Conservation (phyloP, 2,329 filamentous ascomycete genomes). For the Pestalotiopsis sp. region DNA sequence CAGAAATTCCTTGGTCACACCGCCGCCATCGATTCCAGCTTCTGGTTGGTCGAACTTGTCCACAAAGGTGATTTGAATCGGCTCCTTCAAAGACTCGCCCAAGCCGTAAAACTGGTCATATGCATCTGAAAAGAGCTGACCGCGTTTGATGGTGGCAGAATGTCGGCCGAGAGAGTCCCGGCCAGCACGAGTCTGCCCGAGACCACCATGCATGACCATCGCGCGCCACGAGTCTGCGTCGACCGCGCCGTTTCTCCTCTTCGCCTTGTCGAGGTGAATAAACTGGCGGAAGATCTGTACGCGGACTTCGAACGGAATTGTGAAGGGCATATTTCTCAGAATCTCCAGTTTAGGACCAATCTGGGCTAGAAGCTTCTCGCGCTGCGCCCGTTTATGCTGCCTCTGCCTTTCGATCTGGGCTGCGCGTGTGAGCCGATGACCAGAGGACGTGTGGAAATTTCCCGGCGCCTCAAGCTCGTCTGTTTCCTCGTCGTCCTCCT, state of each 20-base stretch:
- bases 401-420: conserved; percentile 65
- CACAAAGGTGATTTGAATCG: conserved; percentile 94
- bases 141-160: conserved; percentile 77
- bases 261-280: conserved; percentile 78
- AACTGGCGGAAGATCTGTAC: conserved; percentile 95
- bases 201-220: conserved; percentile 48
- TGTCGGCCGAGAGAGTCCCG: conserved; percentile 57
- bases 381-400: conserved; percentile 66
- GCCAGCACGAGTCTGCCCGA: conserved; percentile 13
- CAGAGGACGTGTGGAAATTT: conserved; percentile 42
- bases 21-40: conserved; percentile 94
- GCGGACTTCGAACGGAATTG: conserved; percentile 88
- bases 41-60: conserved; percentile 86
- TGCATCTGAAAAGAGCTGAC: conserved; percentile 82
- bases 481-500: conserved; percentile 57
- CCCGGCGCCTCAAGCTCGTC: conserved; percentile 23
- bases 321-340: conserved; percentile 93
- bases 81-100: conserved; percentile 84
- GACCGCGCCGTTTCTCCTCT: conserved; percentile 66
- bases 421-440: conserved; percentile 62
- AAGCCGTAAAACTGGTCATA: conserved; percentile 80
- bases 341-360: conserved; percentile 88
- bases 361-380: conserved; percentile 73
- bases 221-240: conserved; percentile 78
- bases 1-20: conserved; percentile 96